Evolutionary conservation across 305 asterid genomes (phyloP).

Genomic region (Coffea humblotiana): DNA sequence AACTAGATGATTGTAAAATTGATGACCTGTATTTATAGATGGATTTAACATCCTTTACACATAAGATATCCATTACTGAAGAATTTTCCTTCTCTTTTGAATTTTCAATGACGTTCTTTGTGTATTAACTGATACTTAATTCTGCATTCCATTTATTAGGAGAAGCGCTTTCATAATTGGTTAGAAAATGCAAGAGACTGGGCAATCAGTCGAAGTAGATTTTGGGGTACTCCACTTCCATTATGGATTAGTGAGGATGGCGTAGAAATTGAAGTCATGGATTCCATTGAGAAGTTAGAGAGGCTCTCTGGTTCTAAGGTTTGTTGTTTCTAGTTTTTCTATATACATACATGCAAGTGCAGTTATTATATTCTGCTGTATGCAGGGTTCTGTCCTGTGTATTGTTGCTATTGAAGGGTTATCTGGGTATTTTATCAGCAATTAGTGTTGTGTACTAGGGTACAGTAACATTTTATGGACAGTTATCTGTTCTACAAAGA

Average conservation of each 20-base stretch:
- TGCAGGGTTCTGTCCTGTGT: neutral
- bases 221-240: slow-evolving; percentile 99
- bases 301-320: slow-evolving; percentile 73
- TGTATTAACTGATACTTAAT: neutral
- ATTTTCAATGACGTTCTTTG: neutral
- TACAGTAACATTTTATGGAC: neutral
- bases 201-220: slow-evolving; percentile 98
- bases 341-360: neutral
- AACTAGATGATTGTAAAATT: neutral
- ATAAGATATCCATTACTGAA: neutral
- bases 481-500: neutral
- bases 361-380: neutral
- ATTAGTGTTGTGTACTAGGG: neutral
- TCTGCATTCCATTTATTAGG: slow-evolving; percentile 31
- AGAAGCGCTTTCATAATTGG: slow-evolving; percentile 97
- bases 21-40: neutral
- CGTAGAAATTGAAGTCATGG: slow-evolving; percentile 77
- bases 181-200: slow-evolving; percentile 97
- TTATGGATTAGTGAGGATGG: slow-evolving; percentile 91
- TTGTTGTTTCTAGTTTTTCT: neutral
- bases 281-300: slow-evolving; percentile 79
- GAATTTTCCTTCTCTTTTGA: neutral
- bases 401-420: neutral
- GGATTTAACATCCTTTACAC: neutral
- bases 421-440: neutral